Conservation (phyloP, 352 stramenopile species). For the Peronospora belbahrii region DNA sequence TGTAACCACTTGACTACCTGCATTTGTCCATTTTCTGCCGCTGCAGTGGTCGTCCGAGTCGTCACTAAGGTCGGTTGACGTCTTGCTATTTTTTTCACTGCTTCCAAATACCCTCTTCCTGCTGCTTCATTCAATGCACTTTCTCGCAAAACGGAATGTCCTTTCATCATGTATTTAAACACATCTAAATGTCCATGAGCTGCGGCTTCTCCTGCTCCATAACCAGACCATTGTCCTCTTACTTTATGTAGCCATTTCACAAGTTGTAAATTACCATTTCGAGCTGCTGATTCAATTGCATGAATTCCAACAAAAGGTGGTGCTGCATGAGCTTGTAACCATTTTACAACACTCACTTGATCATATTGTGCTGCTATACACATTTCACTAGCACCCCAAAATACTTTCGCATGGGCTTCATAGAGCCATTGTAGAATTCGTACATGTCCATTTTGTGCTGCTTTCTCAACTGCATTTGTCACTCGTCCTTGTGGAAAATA, state of each 20-base stretch:
- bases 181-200: slow-evolving; percentile 28
- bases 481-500: slow-evolving; percentile 22
- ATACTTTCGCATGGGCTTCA: slow-evolving; percentile 14
- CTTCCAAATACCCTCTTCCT: slow-evolving; percentile 24
- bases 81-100: slow-evolving; percentile 24
- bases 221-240: slow-evolving; percentile 26
- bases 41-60: slow-evolving; percentile 23
- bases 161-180: slow-evolving; percentile 34
- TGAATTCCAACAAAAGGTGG: slow-evolving; percentile 25
- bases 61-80: slow-evolving; percentile 7
- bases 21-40: slow-evolving; percentile 21
- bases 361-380: slow-evolving; percentile 19
- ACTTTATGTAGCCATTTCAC: slow-evolving; percentile 32
- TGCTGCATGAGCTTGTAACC: slow-evolving; percentile 22
- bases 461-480: slow-evolving; percentile 23
- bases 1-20: slow-evolving; percentile 31
- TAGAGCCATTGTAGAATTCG: slow-evolving; percentile 24
- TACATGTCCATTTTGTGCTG: slow-evolving; percentile 11
- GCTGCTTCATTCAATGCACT: slow-evolving; percentile 23
- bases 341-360: slow-evolving; percentile 21
- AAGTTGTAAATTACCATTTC: slow-evolving; percentile 27
- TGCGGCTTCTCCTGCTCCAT: slow-evolving; percentile 25
- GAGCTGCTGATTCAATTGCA: slow-evolving; percentile 23
- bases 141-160: slow-evolving; percentile 21
- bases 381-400: slow-evolving; percentile 32